Conservation (phyloP, 306 rosid genomes). For the Corylus americana region DNA sequence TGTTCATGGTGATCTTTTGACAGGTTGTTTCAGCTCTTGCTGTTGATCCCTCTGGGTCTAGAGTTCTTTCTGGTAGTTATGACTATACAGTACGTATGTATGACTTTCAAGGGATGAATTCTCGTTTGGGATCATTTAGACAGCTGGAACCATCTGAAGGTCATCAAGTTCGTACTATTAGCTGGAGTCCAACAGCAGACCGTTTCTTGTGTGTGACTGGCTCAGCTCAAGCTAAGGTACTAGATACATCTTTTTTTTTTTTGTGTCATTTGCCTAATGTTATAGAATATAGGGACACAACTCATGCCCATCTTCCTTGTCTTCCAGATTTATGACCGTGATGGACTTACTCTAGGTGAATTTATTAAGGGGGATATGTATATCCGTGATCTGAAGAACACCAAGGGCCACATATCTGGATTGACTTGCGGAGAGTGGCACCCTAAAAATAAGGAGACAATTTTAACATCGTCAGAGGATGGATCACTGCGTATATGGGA, state of each 20-base stretch:
- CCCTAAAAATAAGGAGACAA: constrained; percentile 77
- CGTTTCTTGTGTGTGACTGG: constrained; percentile 93
- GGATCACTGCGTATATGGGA: constrained; percentile 96
- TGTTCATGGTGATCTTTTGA: constrained; percentile 22
- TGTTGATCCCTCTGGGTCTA: constrained; percentile 88
- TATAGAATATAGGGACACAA: constrained; percentile 1
- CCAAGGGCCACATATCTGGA: constrained; percentile 94
- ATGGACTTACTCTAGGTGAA: constrained; percentile 93
- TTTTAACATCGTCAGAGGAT: constrained; percentile 93
- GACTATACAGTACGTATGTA: constrained; percentile 86
- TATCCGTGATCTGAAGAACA: constrained; percentile 92
- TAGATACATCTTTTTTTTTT: background rate
- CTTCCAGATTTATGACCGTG: constrained; percentile 90
- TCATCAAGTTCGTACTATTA: constrained; percentile 86
- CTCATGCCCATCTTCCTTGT: background rate
- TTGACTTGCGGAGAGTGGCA: constrained; percentile 98
- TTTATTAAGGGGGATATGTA: constrained; percentile 96
- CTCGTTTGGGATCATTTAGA: constrained; percentile 83
- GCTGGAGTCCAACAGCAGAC: constrained; percentile 95
- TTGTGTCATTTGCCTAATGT: background rate
- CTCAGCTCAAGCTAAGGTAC: constrained; percentile 93
- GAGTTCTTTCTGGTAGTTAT: constrained; percentile 92
- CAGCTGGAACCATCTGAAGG: constrained; percentile 95
- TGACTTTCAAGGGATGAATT: constrained; percentile 95
- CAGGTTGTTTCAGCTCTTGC: constrained; percentile 95